These are phyloP conservation scores for Arachnomyces sp. DNA, from an alignment of 2,329 filamentous ascomycete species.

Conservation along the genomic window DNA sequence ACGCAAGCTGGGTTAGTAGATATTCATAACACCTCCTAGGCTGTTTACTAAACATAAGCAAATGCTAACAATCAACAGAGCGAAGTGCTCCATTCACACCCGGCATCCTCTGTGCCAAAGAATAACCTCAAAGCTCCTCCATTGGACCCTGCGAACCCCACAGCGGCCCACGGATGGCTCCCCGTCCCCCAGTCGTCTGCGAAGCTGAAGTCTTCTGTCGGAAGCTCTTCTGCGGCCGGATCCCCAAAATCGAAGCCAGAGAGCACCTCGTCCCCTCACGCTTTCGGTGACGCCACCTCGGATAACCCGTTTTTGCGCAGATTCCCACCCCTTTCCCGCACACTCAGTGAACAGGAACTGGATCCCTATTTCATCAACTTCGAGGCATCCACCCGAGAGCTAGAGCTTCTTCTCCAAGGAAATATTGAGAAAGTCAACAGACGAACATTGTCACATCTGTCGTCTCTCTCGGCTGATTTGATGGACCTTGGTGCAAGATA, in stretches of 20 bases:
- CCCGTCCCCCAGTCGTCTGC: constrained; percentile 78
- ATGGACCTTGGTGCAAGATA: constrained; percentile 92
- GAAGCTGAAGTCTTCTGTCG: constrained; percentile 59
- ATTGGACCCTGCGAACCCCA: constrained; percentile 85
- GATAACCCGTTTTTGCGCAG: constrained; percentile 61
- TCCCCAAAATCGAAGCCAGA: constrained; percentile 26
- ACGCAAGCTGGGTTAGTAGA: constrained; percentile 82
- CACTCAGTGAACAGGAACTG: constrained; percentile 76
- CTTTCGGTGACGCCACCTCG: constrained; percentile 45
- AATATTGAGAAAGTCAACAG: constrained; percentile 97
- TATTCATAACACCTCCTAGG: constrained; percentile 11
- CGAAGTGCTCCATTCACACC: constrained; percentile 89
- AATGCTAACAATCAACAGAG: constrained; percentile 48
- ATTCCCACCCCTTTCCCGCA: constrained; percentile 71
- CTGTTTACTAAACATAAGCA: constrained; percentile 1
- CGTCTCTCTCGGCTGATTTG: constrained; percentile 74
- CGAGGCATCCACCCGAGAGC: constrained; percentile 81
- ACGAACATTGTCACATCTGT: constrained; percentile 75
- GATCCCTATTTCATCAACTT: constrained; percentile 95
- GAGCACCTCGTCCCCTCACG: constrained; percentile 46
- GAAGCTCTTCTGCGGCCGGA: constrained; percentile 26
- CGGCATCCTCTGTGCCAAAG: constrained; percentile 84
- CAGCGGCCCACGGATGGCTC: constrained; percentile 74
- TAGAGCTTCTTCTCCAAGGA: constrained; percentile 79
- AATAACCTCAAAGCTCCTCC: constrained; percentile 93